Evolutionary conservation across 441 rosid species (phyloP).

Genomic region (Populus hybrid): DNA sequence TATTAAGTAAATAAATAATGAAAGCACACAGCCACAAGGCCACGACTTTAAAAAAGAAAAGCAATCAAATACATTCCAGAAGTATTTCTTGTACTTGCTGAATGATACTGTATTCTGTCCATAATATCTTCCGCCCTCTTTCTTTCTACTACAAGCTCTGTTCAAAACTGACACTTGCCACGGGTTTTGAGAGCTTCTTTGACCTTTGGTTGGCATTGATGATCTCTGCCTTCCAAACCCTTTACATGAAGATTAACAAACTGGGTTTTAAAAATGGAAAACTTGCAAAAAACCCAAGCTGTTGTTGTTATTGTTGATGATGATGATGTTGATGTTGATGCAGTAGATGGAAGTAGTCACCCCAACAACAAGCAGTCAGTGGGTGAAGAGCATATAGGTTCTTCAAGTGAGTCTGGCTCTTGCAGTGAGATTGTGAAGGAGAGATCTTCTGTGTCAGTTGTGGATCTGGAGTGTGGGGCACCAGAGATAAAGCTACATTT

Average conservation of each 20-base stretch:
- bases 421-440: slow-evolving; percentile 38
- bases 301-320: slow-evolving; percentile 26
- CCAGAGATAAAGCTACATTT: slow-evolving; percentile 50
- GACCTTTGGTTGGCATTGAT: slow-evolving; percentile 31
- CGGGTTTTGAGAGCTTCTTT: slow-evolving; percentile 7
- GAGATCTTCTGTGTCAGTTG: slow-evolving; percentile 44
- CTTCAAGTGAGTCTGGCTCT: slow-evolving; percentile 29
- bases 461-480: slow-evolving; percentile 42
- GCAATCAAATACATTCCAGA: neutral
- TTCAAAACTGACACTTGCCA: slow-evolving; percentile 17
- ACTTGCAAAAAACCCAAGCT: slow-evolving; percentile 36
- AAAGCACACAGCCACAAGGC: neutral
- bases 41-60: neutral
- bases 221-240: slow-evolving; percentile 15
- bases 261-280: slow-evolving; percentile 48
- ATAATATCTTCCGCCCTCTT: slow-evolving; percentile 8
- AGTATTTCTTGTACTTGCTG: slow-evolving; percentile 9
- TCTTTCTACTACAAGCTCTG: slow-evolving; percentile 19
- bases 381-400: slow-evolving; percentile 28
- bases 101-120: slow-evolving; percentile 3
- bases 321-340: slow-evolving; percentile 9
- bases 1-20: neutral
- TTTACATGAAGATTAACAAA: slow-evolving; percentile 46
- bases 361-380: slow-evolving; percentile 15
- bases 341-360: slow-evolving; percentile 21